Evolutionary conservation across 495 filamentous ascomycete species (phyloP).

Genomic region (Apiosordaria backusii): DNA sequence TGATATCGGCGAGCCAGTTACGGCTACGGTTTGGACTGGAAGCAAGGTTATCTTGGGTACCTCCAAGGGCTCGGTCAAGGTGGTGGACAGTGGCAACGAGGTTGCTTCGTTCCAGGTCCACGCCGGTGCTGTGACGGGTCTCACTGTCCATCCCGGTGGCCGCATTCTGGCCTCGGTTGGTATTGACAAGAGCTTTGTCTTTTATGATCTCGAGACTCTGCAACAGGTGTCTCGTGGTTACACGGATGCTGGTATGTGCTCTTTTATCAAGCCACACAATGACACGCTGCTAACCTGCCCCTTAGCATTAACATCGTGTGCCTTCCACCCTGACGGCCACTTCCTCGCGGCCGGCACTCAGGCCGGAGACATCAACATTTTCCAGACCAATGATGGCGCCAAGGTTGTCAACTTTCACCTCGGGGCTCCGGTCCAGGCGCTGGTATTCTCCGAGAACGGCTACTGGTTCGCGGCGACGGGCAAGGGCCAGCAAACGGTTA

Average conservation of each 20-base stretch:
- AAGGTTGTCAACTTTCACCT: constrained; percentile 67
- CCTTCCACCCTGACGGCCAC: constrained; percentile 94
- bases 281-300: background rate
- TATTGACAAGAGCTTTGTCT: constrained; percentile 85
- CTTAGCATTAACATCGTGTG: constrained; percentile 70
- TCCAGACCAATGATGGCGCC: constrained; percentile 70
- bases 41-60: constrained; percentile 67
- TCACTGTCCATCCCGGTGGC: constrained; percentile 80
- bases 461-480: constrained; percentile 82
- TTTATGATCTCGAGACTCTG: constrained; percentile 74
- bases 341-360: constrained; percentile 79
- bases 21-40: constrained; percentile 76
- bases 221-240: constrained; percentile 71
- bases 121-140: constrained; percentile 70
- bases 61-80: constrained; percentile 70
- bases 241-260: constrained; percentile 70
- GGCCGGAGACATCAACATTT: constrained; percentile 77
- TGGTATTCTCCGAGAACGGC: constrained; percentile 96
- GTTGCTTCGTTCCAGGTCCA: constrained; percentile 67
- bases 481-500: constrained; percentile 67
- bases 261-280: background rate
- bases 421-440: constrained; percentile 61
- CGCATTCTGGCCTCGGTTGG: constrained; percentile 85
- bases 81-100: constrained; percentile 67
- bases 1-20: constrained; percentile 64